Evolutionary conservation across 2,329 filamentous ascomycete genomes (phyloP), one percentile per base, ranked within the genome.

Genomic region (Mycosphaerella arachidis): DNA sequence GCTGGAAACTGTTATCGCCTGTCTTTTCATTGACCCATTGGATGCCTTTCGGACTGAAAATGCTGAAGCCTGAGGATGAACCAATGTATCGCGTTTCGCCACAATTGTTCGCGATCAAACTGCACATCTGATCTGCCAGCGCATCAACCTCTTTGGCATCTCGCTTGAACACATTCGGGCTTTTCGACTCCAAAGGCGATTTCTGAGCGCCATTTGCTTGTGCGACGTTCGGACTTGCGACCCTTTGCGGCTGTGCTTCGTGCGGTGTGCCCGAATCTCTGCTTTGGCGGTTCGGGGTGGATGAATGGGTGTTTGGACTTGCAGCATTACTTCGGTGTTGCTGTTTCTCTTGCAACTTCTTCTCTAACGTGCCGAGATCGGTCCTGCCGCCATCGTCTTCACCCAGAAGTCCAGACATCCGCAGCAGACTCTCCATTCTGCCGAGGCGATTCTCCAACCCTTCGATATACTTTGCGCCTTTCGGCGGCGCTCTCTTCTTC

Each of bases 1-100:
- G 85, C 73, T 96, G 90, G 76, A 99, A 99, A 0, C 92, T 95
- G 24, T 83, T 86, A 72, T 99, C 94, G n/a, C 94, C 94, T 1
- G 92, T 97, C 79, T 95, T 97, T 67, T 94, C 88, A 70, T 97
- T 97, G 56, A 99, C 93, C 94, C 94, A 99, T 74, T 96, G 89
- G 56, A 99, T 96, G 48, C 94, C 94, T 74, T 96, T 96, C 13
- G 93, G 94, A 0, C 93, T 97, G 78, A 99, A 97, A 68, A 99
- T 99, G 57, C 93, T 97, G 76, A 97, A 97, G 3, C 94, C 94
- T 2, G 94, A 99, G 0, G 93, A 97, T 0, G 92, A 97, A 29
- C 93, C 94, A 67, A 97, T 96, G 73, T 96, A 99, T 75, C 94
- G 84, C 7, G 93, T 97, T 79, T 99, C 94, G 57, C 94, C 94